Percentiles rank a stretch among this genome's conserved stretches.
These are phyloP conservation scores for Botrytis byssoidea DNA, from an alignment of 2,329 filamentous ascomycete species.

Conservation along the genomic window DNA sequence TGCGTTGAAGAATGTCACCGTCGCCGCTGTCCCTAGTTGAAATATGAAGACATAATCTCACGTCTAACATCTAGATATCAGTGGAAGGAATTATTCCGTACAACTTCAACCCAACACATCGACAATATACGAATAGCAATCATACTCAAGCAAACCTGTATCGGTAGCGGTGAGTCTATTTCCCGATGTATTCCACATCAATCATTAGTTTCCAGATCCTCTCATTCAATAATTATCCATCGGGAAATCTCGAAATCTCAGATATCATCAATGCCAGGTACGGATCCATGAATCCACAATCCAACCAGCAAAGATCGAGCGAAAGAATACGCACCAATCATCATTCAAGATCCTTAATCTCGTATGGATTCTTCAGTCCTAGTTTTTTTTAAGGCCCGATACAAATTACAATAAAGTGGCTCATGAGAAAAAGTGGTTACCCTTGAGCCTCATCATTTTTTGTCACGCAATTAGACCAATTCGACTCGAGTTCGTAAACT, in stretches of 20 bases:
- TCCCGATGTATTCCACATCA: background rate
- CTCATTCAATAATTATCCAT: slow-evolving; percentile 3
- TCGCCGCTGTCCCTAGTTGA: background rate
- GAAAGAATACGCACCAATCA: slow-evolving; percentile 1
- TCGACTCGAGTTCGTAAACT: slow-evolving; percentile 4
- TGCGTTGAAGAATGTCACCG: background rate
- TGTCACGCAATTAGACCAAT: slow-evolving; percentile 11
- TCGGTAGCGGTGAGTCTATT: background rate
- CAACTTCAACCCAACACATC: background rate
- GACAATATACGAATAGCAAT: background rate
- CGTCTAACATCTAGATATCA: background rate
- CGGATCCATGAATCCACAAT: background rate
- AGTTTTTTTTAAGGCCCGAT: slow-evolving; percentile 12
- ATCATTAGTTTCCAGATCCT: background rate
- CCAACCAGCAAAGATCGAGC: background rate
- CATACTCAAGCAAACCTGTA: background rate
- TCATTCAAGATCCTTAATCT: background rate
- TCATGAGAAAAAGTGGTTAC: background rate
- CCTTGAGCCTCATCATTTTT: slow-evolving; percentile 13
- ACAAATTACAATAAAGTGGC: slow-evolving; percentile 2
- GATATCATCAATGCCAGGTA: slow-evolving; percentile 11
- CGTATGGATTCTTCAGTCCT: background rate
- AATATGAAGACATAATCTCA: background rate
- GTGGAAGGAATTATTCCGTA: background rate
- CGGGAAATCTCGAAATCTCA: slow-evolving; percentile 16